Conservation (phyloP, 2,329 filamentous ascomycete genomes). For the Calonectria naviculata region DNA sequence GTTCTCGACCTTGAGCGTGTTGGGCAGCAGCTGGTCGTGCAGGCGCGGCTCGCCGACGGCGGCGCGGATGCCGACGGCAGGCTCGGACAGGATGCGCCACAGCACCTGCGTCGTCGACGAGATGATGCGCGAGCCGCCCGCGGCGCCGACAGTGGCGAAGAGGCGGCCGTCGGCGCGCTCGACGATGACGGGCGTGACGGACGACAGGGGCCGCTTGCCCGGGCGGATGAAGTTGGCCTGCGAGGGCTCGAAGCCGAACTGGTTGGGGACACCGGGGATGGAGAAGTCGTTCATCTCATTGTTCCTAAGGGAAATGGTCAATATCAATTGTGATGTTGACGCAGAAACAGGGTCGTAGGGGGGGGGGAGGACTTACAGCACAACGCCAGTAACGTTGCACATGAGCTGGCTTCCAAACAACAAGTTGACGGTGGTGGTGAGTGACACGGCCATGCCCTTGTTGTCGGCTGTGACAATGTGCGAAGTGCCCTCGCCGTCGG, state of each 20-base stretch:
- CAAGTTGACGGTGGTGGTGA: constrained; percentile 90
- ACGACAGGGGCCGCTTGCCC: constrained; percentile 84
- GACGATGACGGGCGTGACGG: constrained; percentile 83
- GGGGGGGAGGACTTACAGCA: constrained; percentile 66
- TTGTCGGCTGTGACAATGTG: constrained; percentile 79
- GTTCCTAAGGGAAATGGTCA: constrained; percentile 51
- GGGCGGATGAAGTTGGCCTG: constrained; percentile 85
- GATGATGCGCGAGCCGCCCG: constrained; percentile 86
- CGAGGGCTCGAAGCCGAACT: constrained; percentile 86
- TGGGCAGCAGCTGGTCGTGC: constrained; percentile 86
- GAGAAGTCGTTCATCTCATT: constrained; percentile 85
- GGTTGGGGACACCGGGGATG: constrained; percentile 80
- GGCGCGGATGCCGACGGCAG: constrained; percentile 69
- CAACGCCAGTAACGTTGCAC: constrained; percentile 84
- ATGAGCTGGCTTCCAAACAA: constrained; percentile 85
- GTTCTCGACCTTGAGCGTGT: constrained; percentile 75
- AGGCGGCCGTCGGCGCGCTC: constrained; percentile 72
- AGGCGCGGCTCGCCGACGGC: constrained; percentile 76
- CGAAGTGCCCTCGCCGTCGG: constrained; percentile 79
- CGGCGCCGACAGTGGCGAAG: constrained; percentile 78
- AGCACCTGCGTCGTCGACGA: constrained; percentile 81
- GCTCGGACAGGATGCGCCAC: constrained; percentile 69
- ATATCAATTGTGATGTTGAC: no score
- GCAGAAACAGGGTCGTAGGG: no score
- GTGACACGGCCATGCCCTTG: constrained; percentile 79